Evolutionary conservation across 169 alveolate species (phyloP), one percentile per base, ranked within the genome.

Genomic region (Plasmodium ovale): DNA sequence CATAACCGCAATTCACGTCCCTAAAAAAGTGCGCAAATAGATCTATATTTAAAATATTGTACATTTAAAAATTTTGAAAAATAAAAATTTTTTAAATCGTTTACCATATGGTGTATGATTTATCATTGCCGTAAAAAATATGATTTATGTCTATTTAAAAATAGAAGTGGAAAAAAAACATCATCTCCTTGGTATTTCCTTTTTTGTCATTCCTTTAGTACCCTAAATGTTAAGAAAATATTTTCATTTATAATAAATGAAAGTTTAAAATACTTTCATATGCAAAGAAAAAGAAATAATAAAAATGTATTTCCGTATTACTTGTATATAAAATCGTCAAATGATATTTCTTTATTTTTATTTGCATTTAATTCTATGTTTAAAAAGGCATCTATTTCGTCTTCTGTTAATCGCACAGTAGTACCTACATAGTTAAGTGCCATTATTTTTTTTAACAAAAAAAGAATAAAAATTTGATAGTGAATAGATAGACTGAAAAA

Each of bases 371-470:
- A 79, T 79, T 79, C 89, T 35, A 79, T 27, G 23, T 79, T 79
- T 51, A 79, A 79, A 79, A 79, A 79, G 56, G 89, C 69, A 21
- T 79, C 89, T 79, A 79, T 72, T 59, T 79, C 89, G 33, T 79
- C 89, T 79, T 79, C 89, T 59, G 89, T 79, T 44, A 79, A 70
- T 44, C 29, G 62, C 29, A 79, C 70, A 51, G 72, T 82, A 7
- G 84, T 65, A 39, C 89, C 89, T 79, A 58, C 33, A 79, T 67
- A 53, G 12, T 3, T 12, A 44, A 47, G 16, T 9, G 56, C 56
- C 12, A 14, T 47, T 47, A 6, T 14, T 47, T 47, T 47, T 2
- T 69, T 69, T 69, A 31, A 42, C 21, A 69, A 44, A 54, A 44
- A 44, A 29, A 9, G 19, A 21, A 1, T 67, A 44, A 69, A 51